Evolutionary conservation across 139 green algal species (phyloP), one percentile per base, ranked within the genome.

Genomic region (Coccomyxa sp.): DNA sequence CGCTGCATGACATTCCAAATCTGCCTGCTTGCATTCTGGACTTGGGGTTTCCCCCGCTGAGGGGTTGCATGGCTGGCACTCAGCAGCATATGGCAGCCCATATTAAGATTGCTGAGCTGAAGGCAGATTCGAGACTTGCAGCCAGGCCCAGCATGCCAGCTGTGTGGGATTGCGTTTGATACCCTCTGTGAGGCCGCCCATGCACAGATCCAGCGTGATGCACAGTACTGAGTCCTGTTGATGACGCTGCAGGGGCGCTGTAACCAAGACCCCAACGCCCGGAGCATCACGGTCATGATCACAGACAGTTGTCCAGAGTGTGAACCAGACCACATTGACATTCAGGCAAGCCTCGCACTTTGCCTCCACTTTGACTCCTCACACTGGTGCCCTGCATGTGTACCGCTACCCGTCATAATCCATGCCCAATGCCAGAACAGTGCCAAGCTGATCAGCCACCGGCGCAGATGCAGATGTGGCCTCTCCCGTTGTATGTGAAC

Each of bases 261-360:
- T 68, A 79, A 83, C 16, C 12, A 39, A 10, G 74, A 83, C 41
- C 68, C 79, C 12, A 76, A 38, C 35, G 40, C 70, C 27, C 41
- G 79, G 22, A 79, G 54, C 7, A 35, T 85, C 0, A 73, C 82
- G 4, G 79, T 82, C 22, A 85, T 84, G 79, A 86, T 89, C 74
- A 81, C 76, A 34, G 86, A 90, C 70, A 41, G 37, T 7, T 90
- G 86, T 70, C 86, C 86, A 31, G 75, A 87, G 64, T 90, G 86
- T 73, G 84, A 70, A 8, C 41, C 81, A 22, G 38, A 89, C 73
- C 86, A 90, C 54, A 75, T 90, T 18, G 86, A 90, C 73, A 50
- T 88, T 1, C 86, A 90, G 72, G 74, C 27, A 10, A 10, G 50
- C 50, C 27, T 1, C 5, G n/a, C n/a, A n/a, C n/a, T n/a, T n/a